phyloP scores from a whole-genome alignment of 2,329 filamentous ascomycete genomes.

The Cylindrodendrum hubeiense region DNA sequence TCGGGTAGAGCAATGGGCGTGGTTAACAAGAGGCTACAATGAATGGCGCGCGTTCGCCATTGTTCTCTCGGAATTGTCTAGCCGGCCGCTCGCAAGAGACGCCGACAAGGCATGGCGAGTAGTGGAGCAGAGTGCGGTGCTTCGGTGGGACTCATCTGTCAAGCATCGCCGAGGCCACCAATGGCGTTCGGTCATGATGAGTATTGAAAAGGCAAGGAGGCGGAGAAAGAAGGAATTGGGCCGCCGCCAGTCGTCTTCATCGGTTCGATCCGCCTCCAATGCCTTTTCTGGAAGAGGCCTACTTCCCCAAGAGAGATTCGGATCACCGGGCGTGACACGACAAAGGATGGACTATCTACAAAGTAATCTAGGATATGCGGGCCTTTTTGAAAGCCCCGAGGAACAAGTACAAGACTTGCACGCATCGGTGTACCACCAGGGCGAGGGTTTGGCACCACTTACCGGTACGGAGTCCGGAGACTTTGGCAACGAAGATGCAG shows the following conservation, averaged over 20 bases:
- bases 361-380: not conserved
- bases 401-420: not conserved
- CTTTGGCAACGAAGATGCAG: conserved; percentile 2
- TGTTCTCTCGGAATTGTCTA: conserved; percentile 14
- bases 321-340: not conserved
- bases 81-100: conserved; percentile 5
- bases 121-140: conserved; percentile 21
- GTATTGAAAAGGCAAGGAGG: conserved; percentile 19
- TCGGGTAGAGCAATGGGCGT: conserved; percentile 12
- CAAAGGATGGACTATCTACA: not conserved
- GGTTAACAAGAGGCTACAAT: conserved; percentile 17
- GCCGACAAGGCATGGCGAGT: conserved; percentile 24
- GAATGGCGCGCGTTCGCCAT: conserved; percentile 22
- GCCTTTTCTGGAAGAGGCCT: not conserved
- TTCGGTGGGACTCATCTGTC: conserved; percentile 16
- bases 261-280: not conserved
- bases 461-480: conserved; percentile 5
- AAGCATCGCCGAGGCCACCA: conserved; percentile 14
- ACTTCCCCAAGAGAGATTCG: not conserved
- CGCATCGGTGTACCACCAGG: conserved; percentile 4
- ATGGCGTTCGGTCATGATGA: conserved; percentile 22
- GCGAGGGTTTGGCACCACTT: not conserved
- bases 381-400: not conserved
- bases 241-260: conserved; percentile 13
- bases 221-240: conserved; percentile 16